Conservation (phyloP, 306 rosid genomes). For the Cicer pinnatifidum region DNA sequence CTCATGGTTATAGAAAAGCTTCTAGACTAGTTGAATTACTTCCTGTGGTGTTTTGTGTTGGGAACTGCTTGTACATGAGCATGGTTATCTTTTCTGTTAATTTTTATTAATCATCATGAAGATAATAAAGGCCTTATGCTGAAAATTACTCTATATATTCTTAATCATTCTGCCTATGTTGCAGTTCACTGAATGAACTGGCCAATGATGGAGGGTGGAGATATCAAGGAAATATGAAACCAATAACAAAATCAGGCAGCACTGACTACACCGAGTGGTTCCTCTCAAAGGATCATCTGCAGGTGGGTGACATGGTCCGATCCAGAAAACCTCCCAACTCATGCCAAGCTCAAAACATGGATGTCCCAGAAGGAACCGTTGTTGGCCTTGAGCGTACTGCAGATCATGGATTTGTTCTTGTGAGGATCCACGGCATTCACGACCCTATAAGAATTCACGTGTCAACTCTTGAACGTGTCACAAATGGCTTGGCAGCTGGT, state of each 20-base stretch:
- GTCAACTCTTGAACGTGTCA: slow-evolving; percentile 73
- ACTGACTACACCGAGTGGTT: slow-evolving; percentile 71
- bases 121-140: slow-evolving; percentile 14
- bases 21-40: slow-evolving; percentile 1
- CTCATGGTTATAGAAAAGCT: not conserved
- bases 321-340: slow-evolving; percentile 78
- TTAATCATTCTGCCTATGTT: slow-evolving; percentile 41
- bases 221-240: slow-evolving; percentile 56
- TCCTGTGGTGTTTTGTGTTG: not conserved
- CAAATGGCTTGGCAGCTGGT: slow-evolving; percentile 77
- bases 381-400: slow-evolving; percentile 70
- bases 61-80: slow-evolving; percentile 14
- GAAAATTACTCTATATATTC: slow-evolving; percentile 2
- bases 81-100: slow-evolving; percentile 14
- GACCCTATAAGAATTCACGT: slow-evolving; percentile 75
- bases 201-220: slow-evolving; percentile 66
- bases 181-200: slow-evolving; percentile 68
- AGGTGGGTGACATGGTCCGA: slow-evolving; percentile 82
- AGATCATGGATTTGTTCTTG: slow-evolving; percentile 66
- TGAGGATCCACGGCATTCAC: slow-evolving; percentile 79
- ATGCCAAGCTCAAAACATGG: slow-evolving; percentile 71
- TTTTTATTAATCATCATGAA: slow-evolving; percentile 34
- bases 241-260: slow-evolving; percentile 56
- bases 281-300: slow-evolving; percentile 80
- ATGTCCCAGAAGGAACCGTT: slow-evolving; percentile 79